A percentile compares a stretch with the other conserved stretches of the same genome.
Evolutionary conservation across 2,329 filamentous ascomycete species (phyloP).

Genomic region (Daldinia eschscholtzii): DNA sequence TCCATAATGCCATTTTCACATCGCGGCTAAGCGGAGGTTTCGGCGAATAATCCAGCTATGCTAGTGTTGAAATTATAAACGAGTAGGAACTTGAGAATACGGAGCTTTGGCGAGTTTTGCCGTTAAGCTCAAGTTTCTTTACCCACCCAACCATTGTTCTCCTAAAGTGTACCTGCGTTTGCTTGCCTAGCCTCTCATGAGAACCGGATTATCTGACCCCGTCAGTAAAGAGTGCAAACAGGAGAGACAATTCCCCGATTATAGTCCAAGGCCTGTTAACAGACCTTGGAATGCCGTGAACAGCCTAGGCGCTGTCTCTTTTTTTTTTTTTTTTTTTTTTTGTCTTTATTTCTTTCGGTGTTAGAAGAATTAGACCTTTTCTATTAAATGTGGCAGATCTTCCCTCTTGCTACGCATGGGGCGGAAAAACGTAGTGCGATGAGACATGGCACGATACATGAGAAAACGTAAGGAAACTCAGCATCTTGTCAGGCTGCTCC

Average conservation of each 20-base stretch:
- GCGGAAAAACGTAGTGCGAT: neutral
- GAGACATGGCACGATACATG: neutral
- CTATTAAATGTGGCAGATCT: neutral
- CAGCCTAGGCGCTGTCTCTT: neutral
- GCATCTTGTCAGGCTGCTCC: neutral
- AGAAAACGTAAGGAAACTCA: neutral
- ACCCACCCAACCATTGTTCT: neutral
- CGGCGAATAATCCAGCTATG: neutral
- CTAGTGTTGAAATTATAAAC: neutral
- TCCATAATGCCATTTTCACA: neutral
- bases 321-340: neutral
- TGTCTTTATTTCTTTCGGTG: neutral
- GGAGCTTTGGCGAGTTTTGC: neutral
- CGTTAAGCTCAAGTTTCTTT: neutral
- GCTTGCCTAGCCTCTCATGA: neutral
- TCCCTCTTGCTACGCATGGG: neutral
- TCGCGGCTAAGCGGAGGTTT: constrained; percentile 5
- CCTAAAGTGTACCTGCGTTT: neutral
- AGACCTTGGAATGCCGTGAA: neutral
- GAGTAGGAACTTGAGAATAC: neutral
- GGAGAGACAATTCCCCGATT: neutral
- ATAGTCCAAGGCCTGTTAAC: neutral
- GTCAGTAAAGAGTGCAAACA: neutral
- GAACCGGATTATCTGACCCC: neutral
- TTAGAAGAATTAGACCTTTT: neutral